A percentile compares a stretch with the other conserved stretches of the same genome.
phyloP scores from a whole-genome alignment of 2,329 filamentous ascomycete genomes.

The Tolypocladium inflatum region DNA sequence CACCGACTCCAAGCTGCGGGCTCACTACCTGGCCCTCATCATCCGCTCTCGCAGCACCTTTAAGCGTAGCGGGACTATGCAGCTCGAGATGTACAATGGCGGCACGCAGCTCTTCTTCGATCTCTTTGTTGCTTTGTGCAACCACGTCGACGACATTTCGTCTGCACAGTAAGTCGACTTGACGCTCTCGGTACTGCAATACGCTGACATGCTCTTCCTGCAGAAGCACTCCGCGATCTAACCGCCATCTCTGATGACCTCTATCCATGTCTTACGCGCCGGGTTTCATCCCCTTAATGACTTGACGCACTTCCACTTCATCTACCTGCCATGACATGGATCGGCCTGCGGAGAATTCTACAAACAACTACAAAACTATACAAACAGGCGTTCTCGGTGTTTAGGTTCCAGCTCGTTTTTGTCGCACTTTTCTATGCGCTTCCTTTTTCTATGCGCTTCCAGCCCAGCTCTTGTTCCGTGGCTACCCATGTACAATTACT shows the following conservation, averaged over 20 bases:
- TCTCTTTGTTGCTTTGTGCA: constrained; percentile 85
- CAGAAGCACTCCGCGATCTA: constrained; percentile 36
- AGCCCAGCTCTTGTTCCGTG: constrained; percentile 1
- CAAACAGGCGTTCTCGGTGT: constrained; percentile 4
- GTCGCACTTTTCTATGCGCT: neutral
- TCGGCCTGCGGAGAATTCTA: neutral
- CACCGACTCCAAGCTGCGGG: constrained; percentile 79
- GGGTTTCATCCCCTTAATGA: constrained; percentile 11
- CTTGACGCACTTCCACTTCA: neutral
- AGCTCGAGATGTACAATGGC: constrained; percentile 84
- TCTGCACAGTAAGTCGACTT: constrained; percentile 39
- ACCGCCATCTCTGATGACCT: constrained; percentile 26
- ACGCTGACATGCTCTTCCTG: neutral
- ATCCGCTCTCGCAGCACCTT: constrained; percentile 82
- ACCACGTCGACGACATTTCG: constrained; percentile 69
- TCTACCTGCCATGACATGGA: neutral
- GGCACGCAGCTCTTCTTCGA: constrained; percentile 83
- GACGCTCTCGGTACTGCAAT: neutral
- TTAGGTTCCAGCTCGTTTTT: constrained; percentile 3
- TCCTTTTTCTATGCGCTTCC: neutral
- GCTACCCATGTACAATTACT: constrained; percentile 24
- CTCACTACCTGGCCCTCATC: constrained; percentile 87
- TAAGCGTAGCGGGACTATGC: constrained; percentile 91
- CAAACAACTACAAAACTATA: neutral
- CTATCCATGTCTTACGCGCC: neutral